Evolutionary conservation across 208 protist genomes (phyloP), one percentile per base, ranked within the genome.

Genomic region (Trypanosoma rangeli): DNA sequence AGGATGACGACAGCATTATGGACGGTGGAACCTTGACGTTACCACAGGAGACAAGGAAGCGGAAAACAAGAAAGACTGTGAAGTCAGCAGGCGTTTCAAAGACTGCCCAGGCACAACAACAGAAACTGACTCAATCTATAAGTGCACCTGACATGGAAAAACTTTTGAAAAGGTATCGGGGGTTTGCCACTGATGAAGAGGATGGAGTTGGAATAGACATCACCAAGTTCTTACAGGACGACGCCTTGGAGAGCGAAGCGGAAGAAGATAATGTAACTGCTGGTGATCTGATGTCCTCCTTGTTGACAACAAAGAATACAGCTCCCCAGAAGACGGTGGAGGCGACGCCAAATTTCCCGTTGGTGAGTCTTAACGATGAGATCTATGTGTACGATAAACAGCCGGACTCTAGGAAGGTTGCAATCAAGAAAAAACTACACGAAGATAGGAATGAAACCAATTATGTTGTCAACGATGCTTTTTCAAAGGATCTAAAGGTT

Each of bases 61-160:
- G 35, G 33, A 74, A 54, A 70, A 20, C 59, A 16, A 79, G 74
- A 49, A 79, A 73, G 37, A 18, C 37, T 35, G 46, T 35, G 2
- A 76, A 67, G 22, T 18, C 48, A 57, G 68, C 29, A 29, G 57
- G 44, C 8, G 31, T 16, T 44, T 62, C 18, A 46, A 76, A 63
- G 78, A 72, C n/a, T 53, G 54, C 28, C 29, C 75, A 88, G 22
- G 0, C 74, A 39, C 91, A 86, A 66, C 90, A 96, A 63, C 70
- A 89, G 48, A 96, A 87, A 22, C 71, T 96, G 13, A 64, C 64
- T 15, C 76, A 93, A 46, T 39, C 86, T n/a, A 80, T 89, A 31
- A 84, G 70, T 46, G 69, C 82, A n/a, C 52, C 68, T n/a, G 86
- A 94, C 46, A 89, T 93, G 77, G 81, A 90, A 24, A 74, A 76